Percentiles rank a stretch among this genome's conserved stretches.
Conservation (phyloP, 2,329 filamentous ascomycete genomes). For the Didymella pinodella region DNA sequence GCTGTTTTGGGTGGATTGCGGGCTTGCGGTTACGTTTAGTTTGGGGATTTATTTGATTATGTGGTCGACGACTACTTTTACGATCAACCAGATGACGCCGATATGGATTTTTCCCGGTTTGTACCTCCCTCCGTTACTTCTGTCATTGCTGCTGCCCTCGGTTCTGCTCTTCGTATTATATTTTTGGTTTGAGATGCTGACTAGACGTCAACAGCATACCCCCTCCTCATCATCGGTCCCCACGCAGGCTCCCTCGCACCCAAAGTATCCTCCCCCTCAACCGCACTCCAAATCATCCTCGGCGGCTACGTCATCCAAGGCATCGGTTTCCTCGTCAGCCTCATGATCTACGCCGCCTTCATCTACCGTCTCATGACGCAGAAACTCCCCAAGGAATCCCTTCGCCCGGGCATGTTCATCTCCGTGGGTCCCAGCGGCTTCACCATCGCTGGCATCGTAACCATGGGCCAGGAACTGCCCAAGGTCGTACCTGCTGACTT, state of each 20-base stretch:
- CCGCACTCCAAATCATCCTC: conserved; percentile 64
- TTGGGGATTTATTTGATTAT: conserved; percentile 77
- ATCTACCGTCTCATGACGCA: conserved; percentile 89
- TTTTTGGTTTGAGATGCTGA: neutral
- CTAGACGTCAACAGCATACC: conserved; percentile 68
- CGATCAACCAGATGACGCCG: conserved; percentile 82
- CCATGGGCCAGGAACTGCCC: conserved; percentile 63
- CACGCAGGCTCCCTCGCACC: conserved; percentile 69
- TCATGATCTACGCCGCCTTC: conserved; percentile 86
- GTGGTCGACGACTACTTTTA: conserved; percentile 71
- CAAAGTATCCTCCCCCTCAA: conserved; percentile 52
- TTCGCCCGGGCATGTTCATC: conserved; percentile 86
- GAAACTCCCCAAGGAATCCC: conserved; percentile 77
- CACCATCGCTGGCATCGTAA: conserved; percentile 67
- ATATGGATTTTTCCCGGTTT: conserved; percentile 10
- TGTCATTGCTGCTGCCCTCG: neutral
- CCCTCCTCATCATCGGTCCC: conserved; percentile 77
- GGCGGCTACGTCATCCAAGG: conserved; percentile 68
- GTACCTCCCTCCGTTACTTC: neutral
- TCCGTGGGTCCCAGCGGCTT: conserved; percentile 79
- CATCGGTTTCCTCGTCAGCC: conserved; percentile 69
- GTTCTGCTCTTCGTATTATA: too few relatives aligned
- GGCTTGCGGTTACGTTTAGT: conserved; percentile 71
- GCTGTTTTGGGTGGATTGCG: conserved; percentile 78
- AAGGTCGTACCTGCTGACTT: conserved; percentile 60